Evolutionary conservation across 2,329 filamentous ascomycete species (phyloP).

Genomic region (Ascochyta lentis): DNA sequence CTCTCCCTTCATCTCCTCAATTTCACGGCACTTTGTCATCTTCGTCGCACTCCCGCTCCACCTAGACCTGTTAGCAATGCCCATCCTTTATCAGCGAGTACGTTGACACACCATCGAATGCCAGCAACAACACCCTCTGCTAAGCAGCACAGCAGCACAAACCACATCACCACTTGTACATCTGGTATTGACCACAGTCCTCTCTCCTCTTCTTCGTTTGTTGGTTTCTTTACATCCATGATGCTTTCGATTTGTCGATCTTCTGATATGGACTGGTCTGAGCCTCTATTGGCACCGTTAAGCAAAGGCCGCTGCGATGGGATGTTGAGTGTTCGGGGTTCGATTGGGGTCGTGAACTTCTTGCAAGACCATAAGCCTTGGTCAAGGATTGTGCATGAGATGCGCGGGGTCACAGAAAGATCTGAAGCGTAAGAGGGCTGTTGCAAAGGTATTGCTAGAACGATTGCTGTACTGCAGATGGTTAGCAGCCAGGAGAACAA

Average conservation of each 20-base stretch:
- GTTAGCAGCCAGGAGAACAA: neutral
- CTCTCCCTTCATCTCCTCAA: neutral
- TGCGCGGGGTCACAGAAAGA: no score
- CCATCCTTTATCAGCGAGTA: neutral
- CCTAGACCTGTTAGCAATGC: neutral
- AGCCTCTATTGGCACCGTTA: neutral
- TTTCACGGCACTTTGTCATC: neutral
- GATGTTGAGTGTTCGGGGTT: neutral
- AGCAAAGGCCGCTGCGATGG: neutral
- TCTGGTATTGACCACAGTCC: constrained; percentile 1
- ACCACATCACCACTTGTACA: constrained; percentile 7
- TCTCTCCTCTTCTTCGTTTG: no score
- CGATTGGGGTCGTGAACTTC: neutral
- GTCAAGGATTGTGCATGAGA: no score
- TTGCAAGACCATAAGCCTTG: no score
- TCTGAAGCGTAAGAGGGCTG: neutral
- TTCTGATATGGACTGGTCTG: neutral
- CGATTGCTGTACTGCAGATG: neutral
- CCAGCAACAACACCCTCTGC: neutral
- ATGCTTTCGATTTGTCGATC: neutral
- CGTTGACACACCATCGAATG: neutral
- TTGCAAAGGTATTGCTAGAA: neutral
- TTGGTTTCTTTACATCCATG: neutral
- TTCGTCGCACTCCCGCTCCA: neutral
- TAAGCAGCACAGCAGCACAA: constrained; percentile 10